These are phyloP conservation scores for Kwoniella europaea DNA, from an alignment of 768 basidiomycete species.

Conservation along the genomic window DNA sequence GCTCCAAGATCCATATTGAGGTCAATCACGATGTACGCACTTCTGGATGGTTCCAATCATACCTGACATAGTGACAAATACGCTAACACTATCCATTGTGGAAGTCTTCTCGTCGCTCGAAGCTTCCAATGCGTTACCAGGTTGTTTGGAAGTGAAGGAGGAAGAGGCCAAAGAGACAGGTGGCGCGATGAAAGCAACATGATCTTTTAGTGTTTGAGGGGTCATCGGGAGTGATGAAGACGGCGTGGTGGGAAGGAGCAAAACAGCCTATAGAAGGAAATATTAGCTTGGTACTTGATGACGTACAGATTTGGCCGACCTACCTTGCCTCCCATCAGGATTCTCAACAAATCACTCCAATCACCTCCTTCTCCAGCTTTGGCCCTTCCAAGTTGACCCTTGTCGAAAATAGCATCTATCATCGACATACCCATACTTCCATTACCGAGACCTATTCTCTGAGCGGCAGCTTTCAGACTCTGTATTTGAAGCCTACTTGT, in stretches of 20 bases:
- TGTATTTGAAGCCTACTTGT: slow-evolving; percentile 56
- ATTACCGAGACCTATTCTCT: slow-evolving; percentile 55
- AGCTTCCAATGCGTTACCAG: slow-evolving; percentile 24
- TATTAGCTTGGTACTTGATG: not conserved
- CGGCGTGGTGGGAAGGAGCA: slow-evolving; percentile 74
- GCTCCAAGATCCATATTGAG: not conserved
- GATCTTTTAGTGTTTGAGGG: slow-evolving; percentile 79
- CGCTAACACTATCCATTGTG: slow-evolving; percentile 7
- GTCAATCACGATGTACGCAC: slow-evolving; percentile 60
- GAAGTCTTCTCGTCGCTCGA: slow-evolving; percentile 53
- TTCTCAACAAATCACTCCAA: slow-evolving; percentile 54
- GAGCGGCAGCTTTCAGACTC: slow-evolving; percentile 57
- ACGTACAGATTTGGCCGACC: slow-evolving; percentile 4
- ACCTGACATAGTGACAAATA: slow-evolving; percentile 78
- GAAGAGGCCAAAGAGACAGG: slow-evolving; percentile 57
- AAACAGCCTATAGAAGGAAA: slow-evolving; percentile 68
- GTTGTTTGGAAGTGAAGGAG: slow-evolving; percentile 26
- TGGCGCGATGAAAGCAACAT: slow-evolving; percentile 72
- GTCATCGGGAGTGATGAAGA: slow-evolving; percentile 67
- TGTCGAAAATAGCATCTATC: slow-evolving; percentile 57
- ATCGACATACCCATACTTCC: slow-evolving; percentile 58
- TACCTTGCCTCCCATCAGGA: slow-evolving; percentile 53
- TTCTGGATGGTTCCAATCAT: slow-evolving; percentile 72
- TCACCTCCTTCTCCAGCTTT: slow-evolving; percentile 45
- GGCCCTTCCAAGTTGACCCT: slow-evolving; percentile 43